These are phyloP conservation scores for Colletotrichum cordylinicola DNA, from an alignment of 2,329 filamentous ascomycete species.

Conservation along the genomic window DNA sequence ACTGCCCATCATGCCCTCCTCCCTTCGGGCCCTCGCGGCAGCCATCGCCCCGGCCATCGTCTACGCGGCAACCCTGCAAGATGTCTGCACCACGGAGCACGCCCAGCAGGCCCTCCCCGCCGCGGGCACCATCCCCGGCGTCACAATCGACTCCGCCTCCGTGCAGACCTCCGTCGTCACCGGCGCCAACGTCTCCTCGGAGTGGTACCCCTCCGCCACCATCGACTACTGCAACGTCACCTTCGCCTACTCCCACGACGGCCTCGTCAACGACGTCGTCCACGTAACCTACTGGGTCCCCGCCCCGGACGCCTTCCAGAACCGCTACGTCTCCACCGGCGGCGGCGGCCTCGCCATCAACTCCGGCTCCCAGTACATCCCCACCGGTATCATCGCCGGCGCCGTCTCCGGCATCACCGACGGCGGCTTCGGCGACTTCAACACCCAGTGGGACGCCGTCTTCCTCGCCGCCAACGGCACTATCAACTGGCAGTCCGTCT, in stretches of 20 bases:
- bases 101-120: constrained; percentile 27
- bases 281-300: constrained; percentile 47
- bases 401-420: constrained; percentile 54
- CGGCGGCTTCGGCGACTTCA: constrained; percentile 55
- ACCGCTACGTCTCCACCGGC: constrained; percentile 50
- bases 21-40: background rate
- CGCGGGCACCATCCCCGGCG: constrained; percentile 27
- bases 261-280: constrained; percentile 35
- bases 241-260: constrained; percentile 49
- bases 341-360: constrained; percentile 53
- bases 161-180: constrained; percentile 34
- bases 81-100: constrained; percentile 26
- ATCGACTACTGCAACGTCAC: constrained; percentile 52
- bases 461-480: constrained; percentile 39
- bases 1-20: background rate
- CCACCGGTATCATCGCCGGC: constrained; percentile 49
- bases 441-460: constrained; percentile 39
- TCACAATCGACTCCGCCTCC: constrained; percentile 32
- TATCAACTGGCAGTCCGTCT: constrained; percentile 12
- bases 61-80: constrained; percentile 23
- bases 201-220: constrained; percentile 33
- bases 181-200: constrained; percentile 33
- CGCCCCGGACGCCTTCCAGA: constrained; percentile 45
- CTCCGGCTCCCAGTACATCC: constrained; percentile 33
- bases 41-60: constrained; percentile 3